Percentiles rank a stretch among this genome's conserved stretches.
phyloP scores from a whole-genome alignment of 2,329 filamentous ascomycete genomes.

The Didymella segeticola region DNA sequence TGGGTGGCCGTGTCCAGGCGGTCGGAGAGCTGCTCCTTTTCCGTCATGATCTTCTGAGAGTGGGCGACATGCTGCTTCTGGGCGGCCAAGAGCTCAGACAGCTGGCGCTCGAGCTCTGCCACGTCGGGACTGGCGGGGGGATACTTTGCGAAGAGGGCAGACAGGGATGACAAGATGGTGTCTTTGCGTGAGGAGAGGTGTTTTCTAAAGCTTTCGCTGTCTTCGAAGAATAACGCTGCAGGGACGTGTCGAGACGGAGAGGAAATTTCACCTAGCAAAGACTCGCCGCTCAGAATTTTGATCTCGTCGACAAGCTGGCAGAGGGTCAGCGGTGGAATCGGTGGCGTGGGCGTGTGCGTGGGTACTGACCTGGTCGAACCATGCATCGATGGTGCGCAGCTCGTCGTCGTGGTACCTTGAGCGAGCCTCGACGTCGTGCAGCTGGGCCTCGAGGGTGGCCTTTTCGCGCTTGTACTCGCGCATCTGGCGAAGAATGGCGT shows the following conservation, averaged over 20 bases:
- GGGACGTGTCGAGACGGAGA: conserved; percentile 52
- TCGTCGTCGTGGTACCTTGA: conserved; percentile 90
- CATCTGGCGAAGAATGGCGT: conserved; percentile 97
- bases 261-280: conserved; percentile 31
- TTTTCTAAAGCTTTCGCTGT: conserved; percentile 71
- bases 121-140: conserved; percentile 69
- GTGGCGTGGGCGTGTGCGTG: neutral
- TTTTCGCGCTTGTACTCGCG: conserved; percentile 96
- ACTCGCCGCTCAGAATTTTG: conserved; percentile 51
- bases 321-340: conserved; percentile 32
- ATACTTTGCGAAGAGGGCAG: conserved; percentile 66
- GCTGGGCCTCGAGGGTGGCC: conserved; percentile 76
- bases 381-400: conserved; percentile 85
- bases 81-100: conserved; percentile 76
- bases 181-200: conserved; percentile 80
- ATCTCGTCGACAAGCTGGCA: conserved; percentile 57
- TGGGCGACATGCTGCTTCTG: conserved; percentile 84
- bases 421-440: conserved; percentile 80
- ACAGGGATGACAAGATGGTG: conserved; percentile 76
- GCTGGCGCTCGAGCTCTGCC: conserved; percentile 73
- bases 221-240: conserved; percentile 62
- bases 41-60: conserved; percentile 74
- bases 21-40: conserved; percentile 85
- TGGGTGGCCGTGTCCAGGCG: conserved; percentile 87
- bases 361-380: conserved; percentile 85